Evolutionary conservation across 2,329 filamentous ascomycete species (phyloP), one percentile per base, ranked within the genome.

Genomic region (Aspergillus phoenicis): DNA sequence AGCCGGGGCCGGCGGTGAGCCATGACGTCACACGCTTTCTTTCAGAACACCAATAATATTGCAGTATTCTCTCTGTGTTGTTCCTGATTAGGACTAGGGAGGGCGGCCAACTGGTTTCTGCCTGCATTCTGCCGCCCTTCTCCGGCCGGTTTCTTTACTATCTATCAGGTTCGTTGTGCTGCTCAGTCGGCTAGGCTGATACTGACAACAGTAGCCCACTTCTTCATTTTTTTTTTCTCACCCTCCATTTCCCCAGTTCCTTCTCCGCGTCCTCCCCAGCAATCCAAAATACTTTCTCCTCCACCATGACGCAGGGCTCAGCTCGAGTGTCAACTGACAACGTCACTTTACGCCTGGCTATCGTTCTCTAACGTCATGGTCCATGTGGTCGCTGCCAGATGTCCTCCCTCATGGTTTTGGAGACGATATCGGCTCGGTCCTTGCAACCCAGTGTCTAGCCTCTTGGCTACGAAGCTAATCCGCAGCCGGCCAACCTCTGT

Each of bases 231-330:
- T 11, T 2, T 26, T 30, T 15, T n/a, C 33, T 28, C 26, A 15
- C 30, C 47, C 26, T n/a, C 7, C 26, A 17, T 28, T 33, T 33
- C 47, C 47, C 47, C 47, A 51, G 47, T 30, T 26, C n/a, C n/a
- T 49, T 51, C 47, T 51, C 47, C 47, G n/a, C 28, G 47, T 33
- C 26, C 47, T 28, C 26, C 26, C 8, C 47, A 8, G 26, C 24
- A 17, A 36, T 5, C 6, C 5, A 24, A 20, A 26, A 15, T 28
- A 1, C 24, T 5, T n/a, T 28, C 45, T 7, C 13, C 13, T 36
- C 33, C 45, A 8, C 45, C 45, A 49, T 51, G 47, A 51, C 47
- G 47, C 47, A 51, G 47, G 47, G 47, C 24, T 51, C 26, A 30
- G 24, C 47, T 30, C 26, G 47, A 26, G 8, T 51, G 26, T 51